Evolutionary conservation across 108 stramenopile species (phyloP).

Genomic region (Pseudonitzschia delicatissima): DNA sequence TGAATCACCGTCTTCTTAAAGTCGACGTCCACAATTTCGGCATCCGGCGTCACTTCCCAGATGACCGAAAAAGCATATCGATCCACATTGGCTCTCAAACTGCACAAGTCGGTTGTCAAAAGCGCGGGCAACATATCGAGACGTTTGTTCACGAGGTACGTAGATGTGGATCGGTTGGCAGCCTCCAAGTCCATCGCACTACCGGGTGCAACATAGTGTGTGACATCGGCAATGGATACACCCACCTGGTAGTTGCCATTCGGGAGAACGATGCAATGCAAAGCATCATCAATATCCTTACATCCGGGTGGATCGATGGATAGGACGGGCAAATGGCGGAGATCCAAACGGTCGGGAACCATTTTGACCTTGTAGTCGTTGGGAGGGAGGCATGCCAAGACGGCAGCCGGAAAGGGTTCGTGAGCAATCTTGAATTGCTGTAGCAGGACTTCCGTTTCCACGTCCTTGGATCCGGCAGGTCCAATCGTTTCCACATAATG

Average conservation of each 20-base stretch:
- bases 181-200: constrained; percentile 96
- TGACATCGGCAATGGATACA: constrained; percentile 99
- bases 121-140: constrained; percentile 97
- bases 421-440: constrained; percentile 95
- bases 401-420: constrained; percentile 91
- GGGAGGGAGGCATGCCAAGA: constrained; percentile 96
- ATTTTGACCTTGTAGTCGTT: constrained; percentile 90
- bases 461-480: constrained; percentile 85
- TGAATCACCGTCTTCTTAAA: constrained; percentile 95
- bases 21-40: constrained; percentile 82
- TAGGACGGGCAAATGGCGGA: constrained; percentile 88
- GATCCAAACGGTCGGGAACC: constrained; percentile 75
- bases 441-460: constrained; percentile 94
- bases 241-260: constrained; percentile 96
- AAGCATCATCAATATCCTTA: constrained; percentile 99
- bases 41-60: constrained; percentile 89
- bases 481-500: constrained; percentile 93
- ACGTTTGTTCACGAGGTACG: constrained; percentile 96
- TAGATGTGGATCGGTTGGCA: constrained; percentile 93
- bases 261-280: constrained; percentile 86
- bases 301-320: constrained; percentile 99
- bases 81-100: constrained; percentile 91
- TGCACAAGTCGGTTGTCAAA: constrained; percentile 95
- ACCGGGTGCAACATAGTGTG: constrained; percentile 94
- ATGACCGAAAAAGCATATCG: constrained; percentile 91